phyloP scores from a whole-genome alignment of 2,329 filamentous ascomycete genomes.

The Fusarium kyushuense region DNA sequence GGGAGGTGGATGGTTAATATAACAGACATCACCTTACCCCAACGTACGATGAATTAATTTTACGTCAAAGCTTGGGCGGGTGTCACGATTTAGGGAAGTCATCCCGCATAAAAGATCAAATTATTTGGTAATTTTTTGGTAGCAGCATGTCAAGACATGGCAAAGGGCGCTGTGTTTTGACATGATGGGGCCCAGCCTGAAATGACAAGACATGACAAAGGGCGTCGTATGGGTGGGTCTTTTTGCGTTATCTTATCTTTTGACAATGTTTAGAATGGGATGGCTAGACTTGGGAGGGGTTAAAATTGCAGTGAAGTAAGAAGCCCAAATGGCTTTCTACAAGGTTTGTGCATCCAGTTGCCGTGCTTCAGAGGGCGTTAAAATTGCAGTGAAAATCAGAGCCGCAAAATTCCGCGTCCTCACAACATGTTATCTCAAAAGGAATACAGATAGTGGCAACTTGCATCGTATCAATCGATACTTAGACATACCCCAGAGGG shows the following conservation, averaged over 20 bases:
- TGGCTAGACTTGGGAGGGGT: neutral
- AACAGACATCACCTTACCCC: neutral
- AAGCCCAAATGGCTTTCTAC: too few species aligned
- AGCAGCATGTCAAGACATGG: slow-evolving; percentile 24
- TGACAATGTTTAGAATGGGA: slow-evolving; percentile 9
- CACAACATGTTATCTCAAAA: too few species aligned
- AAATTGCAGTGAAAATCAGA: too few species aligned
- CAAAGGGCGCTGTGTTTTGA: slow-evolving; percentile 28
- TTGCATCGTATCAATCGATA: too few species aligned
- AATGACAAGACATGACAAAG: slow-evolving; percentile 33
- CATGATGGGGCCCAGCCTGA: slow-evolving; percentile 21
- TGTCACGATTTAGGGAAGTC: slow-evolving; percentile 1
- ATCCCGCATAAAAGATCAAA: slow-evolving; percentile 24
- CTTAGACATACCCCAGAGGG: too few species aligned
- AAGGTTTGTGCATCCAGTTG: too few species aligned
- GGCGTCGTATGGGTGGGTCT: slow-evolving; percentile 26
- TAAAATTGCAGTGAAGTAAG: too few species aligned
- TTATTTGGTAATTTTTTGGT: slow-evolving; percentile 34
- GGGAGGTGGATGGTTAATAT: slow-evolving; percentile 16
- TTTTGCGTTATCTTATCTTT: slow-evolving; percentile 23
- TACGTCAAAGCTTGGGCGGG: slow-evolving; percentile 21
- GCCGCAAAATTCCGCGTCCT: too few species aligned
- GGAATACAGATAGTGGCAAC: too few species aligned
- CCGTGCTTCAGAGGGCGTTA: too few species aligned
- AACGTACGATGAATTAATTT: slow-evolving; percentile 27